Evolutionary conservation across 2,329 filamentous ascomycete genomes (phyloP).

Genomic region (Macrophomina pseudophaseolina): DNA sequence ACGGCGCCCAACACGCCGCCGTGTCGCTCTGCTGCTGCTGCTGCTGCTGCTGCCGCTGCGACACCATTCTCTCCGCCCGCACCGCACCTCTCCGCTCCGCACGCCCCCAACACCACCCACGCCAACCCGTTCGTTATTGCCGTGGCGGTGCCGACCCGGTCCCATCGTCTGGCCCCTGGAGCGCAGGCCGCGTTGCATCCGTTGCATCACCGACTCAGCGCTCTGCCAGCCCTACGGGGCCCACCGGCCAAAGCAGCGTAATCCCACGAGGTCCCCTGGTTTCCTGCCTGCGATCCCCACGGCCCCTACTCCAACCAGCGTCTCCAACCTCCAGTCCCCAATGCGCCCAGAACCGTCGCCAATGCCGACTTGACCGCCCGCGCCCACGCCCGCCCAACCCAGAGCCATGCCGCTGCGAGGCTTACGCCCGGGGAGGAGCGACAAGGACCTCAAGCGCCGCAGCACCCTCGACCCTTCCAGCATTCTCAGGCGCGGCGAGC

Average conservation of each 20-base stretch:
- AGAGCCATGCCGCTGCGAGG: conserved; percentile 48
- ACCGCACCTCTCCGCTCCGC: conserved; percentile 27
- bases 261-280: conserved; percentile 28
- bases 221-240: conserved; percentile 32
- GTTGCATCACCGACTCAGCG: conserved; percentile 28
- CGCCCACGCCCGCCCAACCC: conserved; percentile 18
- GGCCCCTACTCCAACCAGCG: conserved; percentile 17
- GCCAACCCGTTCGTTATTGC: conserved; percentile 27
- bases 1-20: neutral
- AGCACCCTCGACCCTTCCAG: conserved; percentile 49
- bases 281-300: conserved; percentile 21
- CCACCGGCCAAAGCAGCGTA: conserved; percentile 25
- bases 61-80: conserved; percentile 16
- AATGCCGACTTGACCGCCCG: conserved; percentile 27
- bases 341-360: conserved; percentile 15
- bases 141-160: conserved; percentile 23
- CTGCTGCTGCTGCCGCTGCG: neutral
- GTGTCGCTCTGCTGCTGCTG: neutral
- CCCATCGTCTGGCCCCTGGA: conserved; percentile 26
- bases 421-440: conserved; percentile 45
- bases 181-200: conserved; percentile 28
- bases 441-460: conserved; percentile 50
- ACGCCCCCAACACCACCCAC: conserved; percentile 26
- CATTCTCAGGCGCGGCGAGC: conserved; percentile 44
- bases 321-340: conserved; percentile 14